Evolutionary conservation across 257 asterid species (phyloP).

Genomic region (Anisodus tanguticus): DNA sequence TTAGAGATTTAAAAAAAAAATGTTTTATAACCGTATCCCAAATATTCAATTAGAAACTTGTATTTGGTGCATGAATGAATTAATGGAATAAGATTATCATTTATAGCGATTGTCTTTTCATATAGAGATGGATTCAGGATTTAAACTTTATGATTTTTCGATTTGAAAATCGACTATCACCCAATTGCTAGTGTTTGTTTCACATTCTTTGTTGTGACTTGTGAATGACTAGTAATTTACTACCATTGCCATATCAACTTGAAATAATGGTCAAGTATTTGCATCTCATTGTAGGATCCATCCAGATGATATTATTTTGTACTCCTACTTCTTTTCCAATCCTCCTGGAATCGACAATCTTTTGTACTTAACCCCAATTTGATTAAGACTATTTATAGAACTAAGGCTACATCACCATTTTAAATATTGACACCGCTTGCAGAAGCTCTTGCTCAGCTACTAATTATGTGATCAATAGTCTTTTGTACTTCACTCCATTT

Average conservation of each 20-base stretch:
- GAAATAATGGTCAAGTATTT: neutral
- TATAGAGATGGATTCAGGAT: neutral
- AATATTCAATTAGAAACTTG: neutral
- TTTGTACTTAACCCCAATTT: too few species aligned
- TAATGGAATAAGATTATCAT: neutral
- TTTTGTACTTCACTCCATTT: too few species aligned
- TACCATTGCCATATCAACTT: neutral
- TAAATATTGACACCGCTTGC: neutral
- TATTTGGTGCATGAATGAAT: neutral
- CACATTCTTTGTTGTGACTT: neutral
- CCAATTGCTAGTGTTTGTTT: neutral
- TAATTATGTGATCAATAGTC: too few species aligned
- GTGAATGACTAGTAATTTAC: constrained; percentile 16
- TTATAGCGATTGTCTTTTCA: neutral
- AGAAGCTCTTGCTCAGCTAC: neutral
- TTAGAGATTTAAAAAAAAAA: too few species aligned
- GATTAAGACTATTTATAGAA: neutral
- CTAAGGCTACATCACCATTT: neutral
- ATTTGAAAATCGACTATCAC: neutral
- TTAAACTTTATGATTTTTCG: neutral
- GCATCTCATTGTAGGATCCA: neutral
- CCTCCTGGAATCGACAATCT: too few species aligned
- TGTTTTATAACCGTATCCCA: too few species aligned
- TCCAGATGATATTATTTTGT: neutral
- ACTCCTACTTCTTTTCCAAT: too few species aligned